Conservation (phyloP, 2,329 filamentous ascomycete genomes). For the Sodiomyces alkalinus region DNA sequence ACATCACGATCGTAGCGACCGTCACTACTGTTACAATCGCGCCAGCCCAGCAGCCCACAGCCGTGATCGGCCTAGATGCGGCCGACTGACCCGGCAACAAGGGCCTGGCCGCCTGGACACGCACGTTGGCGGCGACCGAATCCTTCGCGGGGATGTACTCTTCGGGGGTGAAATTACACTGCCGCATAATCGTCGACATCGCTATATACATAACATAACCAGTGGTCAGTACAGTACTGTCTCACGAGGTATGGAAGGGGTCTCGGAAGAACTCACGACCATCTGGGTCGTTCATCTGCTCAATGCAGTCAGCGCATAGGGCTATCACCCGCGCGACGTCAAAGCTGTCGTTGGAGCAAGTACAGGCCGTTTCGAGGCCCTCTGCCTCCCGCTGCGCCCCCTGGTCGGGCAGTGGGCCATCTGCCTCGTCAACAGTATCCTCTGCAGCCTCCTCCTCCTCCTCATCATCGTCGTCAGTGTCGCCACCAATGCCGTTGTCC, state of each 20-base stretch:
- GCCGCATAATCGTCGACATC: constrained; percentile 19
- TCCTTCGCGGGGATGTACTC: constrained; percentile 17
- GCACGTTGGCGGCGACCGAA: constrained; percentile 15
- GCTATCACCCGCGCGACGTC: constrained; percentile 21
- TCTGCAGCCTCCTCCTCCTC: constrained; percentile 5
- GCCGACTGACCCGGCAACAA: too few relatives aligned
- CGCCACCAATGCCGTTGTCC: neutral
- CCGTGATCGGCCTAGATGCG: too few relatives aligned
- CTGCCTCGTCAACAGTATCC: constrained; percentile 8
- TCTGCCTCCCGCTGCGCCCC: constrained; percentile 6
- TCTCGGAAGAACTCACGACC: neutral
- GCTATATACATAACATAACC: too few relatives aligned
- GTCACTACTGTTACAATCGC: too few relatives aligned
- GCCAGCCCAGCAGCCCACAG: too few relatives aligned
- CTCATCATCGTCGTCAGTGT: constrained; percentile 1
- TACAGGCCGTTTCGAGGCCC: constrained; percentile 18
- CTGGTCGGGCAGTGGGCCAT: constrained; percentile 5
- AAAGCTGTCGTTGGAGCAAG: constrained; percentile 23
- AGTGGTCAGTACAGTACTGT: neutral
- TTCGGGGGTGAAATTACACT: constrained; percentile 17
- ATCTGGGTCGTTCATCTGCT: constrained; percentile 10
- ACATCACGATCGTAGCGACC: too few relatives aligned
- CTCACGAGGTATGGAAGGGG: neutral
- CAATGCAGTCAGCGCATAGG: constrained; percentile 23
- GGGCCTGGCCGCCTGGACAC: constrained; percentile 18